A percentile compares a stretch with the other conserved stretches of the same genome.
Conservation (phyloP, 768 basidiomycete species). For the Galerina sulciceps region DNA sequence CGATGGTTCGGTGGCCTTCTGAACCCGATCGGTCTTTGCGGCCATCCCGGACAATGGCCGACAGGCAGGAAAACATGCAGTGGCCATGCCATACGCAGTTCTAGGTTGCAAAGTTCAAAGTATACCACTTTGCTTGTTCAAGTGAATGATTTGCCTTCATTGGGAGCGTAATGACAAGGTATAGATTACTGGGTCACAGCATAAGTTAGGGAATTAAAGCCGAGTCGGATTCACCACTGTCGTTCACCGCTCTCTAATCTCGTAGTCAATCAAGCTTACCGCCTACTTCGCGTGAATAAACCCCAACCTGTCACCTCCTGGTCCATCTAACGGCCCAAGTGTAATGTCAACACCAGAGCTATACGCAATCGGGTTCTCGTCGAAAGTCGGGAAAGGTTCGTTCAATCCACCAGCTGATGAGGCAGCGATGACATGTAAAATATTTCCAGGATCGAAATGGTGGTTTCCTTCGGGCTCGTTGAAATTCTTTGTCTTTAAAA, state of each 20-base stretch:
- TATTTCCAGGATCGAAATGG: conserved; percentile 24
- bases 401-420: conserved; percentile 23
- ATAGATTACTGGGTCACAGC: too few species aligned
- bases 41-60: too few species aligned
- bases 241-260: neutral
- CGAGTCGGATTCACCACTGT: too few species aligned
- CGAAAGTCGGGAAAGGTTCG: conserved; percentile 17
- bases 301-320: neutral
- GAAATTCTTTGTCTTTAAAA: neutral
- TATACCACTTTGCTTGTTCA: too few species aligned
- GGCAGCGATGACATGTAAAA: conserved; percentile 23
- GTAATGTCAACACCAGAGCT: conserved; percentile 10
- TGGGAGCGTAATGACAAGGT: too few species aligned
- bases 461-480: conserved; percentile 10
- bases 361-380: conserved; percentile 11
- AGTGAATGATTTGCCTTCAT: too few species aligned
- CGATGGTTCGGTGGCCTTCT: too few species aligned
- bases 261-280: neutral
- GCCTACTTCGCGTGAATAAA: neutral
- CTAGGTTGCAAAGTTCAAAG: too few species aligned
- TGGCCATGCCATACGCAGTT: too few species aligned
- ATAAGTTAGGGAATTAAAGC: too few species aligned
- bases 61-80: too few species aligned
- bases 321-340: conserved; percentile 9
- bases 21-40: too few species aligned